These are phyloP conservation scores for Aquilaria yunnanensis DNA, from an alignment of 345 rosid genomes.

Conservation along the genomic window DNA sequence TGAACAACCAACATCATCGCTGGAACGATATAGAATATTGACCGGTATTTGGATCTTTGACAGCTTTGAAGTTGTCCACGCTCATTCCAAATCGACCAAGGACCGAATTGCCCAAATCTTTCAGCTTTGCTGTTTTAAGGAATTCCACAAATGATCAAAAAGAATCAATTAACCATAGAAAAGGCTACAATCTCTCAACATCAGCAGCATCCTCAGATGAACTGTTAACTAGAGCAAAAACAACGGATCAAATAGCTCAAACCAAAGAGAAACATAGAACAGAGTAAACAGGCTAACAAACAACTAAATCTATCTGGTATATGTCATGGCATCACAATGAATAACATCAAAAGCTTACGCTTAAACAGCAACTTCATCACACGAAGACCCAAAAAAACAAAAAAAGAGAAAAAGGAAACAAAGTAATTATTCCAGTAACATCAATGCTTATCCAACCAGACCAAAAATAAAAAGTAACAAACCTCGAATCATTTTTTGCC, in stretches of 20 bases:
- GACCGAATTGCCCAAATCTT: conserved; percentile 84
- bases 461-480: too few species aligned
- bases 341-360: too few species aligned
- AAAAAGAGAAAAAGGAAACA: too few species aligned
- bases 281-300: neutral
- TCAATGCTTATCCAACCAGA: too few species aligned
- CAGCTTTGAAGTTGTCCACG: conserved; percentile 88
- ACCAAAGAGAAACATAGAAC: neutral
- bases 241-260: neutral
- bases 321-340: too few species aligned
- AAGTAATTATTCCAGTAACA: too few species aligned
- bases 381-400: too few species aligned
- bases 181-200: neutral
- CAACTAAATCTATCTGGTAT: too few species aligned
- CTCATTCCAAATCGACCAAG: conserved; percentile 93
- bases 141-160: neutral
- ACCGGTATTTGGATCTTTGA: conserved; percentile 93
- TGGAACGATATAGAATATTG: conserved; percentile 87
- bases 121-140: conserved; percentile 55
- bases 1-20: conserved; percentile 16
- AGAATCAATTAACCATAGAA: neutral
- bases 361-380: too few species aligned
- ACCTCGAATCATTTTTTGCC: too few species aligned
- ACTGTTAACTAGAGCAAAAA: neutral
- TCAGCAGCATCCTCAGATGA: too few species aligned